Percentiles rank a stretch among this genome's conserved stretches.
Conservation (phyloP, 371 early-diverging fungal species). For the Mortierella sp. region DNA sequence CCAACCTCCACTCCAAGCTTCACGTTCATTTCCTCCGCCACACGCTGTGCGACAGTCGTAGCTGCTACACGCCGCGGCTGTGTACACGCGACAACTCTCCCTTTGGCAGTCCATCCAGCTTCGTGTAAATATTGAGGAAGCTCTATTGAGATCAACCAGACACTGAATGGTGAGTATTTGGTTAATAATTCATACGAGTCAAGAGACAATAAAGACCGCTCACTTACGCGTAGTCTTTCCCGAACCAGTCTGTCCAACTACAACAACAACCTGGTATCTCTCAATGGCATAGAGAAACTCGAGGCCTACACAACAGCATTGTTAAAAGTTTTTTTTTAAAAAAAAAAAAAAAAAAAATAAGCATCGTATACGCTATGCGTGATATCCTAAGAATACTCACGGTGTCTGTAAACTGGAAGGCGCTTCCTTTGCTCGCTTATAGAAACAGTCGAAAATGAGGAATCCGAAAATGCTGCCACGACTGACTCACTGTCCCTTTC, state of each 20-base stretch:
- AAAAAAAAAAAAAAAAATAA: not conserved
- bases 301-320: constrained; percentile 44
- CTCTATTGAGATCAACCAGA: constrained; percentile 53
- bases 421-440: constrained; percentile 63
- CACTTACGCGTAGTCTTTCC: constrained; percentile 89
- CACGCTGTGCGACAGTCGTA: constrained; percentile 87
- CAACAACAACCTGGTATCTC: constrained; percentile 72
- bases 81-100: constrained; percentile 83
- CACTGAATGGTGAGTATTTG: not conserved
- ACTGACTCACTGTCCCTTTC: constrained; percentile 66
- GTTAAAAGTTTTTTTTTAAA: not conserved
- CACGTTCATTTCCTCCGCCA: constrained; percentile 75
- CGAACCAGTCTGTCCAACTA: constrained; percentile 88
- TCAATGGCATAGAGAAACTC: constrained; percentile 70
- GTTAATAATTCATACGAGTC: not conserved
- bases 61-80: constrained; percentile 94
- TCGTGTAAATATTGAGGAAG: constrained; percentile 86
- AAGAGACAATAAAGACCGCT: not conserved
- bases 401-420: constrained; percentile 68
- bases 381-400: constrained; percentile 37
- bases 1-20: constrained; percentile 82
- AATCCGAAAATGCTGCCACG: constrained; percentile 57
- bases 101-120: constrained; percentile 69
- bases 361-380: not conserved
- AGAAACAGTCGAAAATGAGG: constrained; percentile 58